Percentiles rank a stretch among this genome's conserved stretches.
These are phyloP conservation scores for Aspergillus uvarum DNA, from an alignment of 2,329 filamentous ascomycete species.

Conservation along the genomic window DNA sequence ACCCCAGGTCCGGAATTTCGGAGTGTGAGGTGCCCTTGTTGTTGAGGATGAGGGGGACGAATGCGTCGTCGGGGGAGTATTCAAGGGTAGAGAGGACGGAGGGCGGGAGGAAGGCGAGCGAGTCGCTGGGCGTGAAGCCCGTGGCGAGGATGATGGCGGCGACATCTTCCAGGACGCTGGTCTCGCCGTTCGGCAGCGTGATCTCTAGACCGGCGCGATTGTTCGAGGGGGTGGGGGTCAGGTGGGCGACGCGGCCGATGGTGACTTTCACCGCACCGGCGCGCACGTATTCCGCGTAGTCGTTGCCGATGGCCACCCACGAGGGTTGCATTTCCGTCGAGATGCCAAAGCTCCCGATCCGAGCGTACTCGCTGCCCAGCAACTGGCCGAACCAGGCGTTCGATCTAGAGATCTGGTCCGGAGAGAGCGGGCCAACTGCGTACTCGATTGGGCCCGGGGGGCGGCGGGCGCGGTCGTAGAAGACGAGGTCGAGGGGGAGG, in stretches of 20 bases:
- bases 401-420: constrained; percentile 55
- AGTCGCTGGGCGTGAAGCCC: constrained; percentile 66
- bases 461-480: constrained; percentile 68
- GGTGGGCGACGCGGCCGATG: constrained; percentile 41
- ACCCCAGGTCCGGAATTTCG: constrained; percentile 64
- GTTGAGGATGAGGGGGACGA: constrained; percentile 65
- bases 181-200: constrained; percentile 32
- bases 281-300: constrained; percentile 72
- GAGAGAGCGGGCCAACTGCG: constrained; percentile 62
- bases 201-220: constrained; percentile 36
- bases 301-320: constrained; percentile 68
- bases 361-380: constrained; percentile 48
- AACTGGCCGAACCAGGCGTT: constrained; percentile 51
- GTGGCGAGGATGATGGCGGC: constrained; percentile 72
- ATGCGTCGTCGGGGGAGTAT: constrained; percentile 55
- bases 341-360: constrained; percentile 31
- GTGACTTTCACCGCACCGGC: constrained; percentile 58
- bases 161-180: constrained; percentile 55
- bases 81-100: constrained; percentile 58
- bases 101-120: constrained; percentile 63
- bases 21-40: constrained; percentile 66
- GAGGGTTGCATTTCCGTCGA: constrained; percentile 52
- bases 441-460: constrained; percentile 60
- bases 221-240: constrained; percentile 6
- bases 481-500: constrained; percentile 68